Percentiles rank a stretch among this genome's conserved stretches.
These are phyloP conservation scores for Lactarius trivialis DNA, from an alignment of 768 basidiomycete genomes.

Conservation along the genomic window DNA sequence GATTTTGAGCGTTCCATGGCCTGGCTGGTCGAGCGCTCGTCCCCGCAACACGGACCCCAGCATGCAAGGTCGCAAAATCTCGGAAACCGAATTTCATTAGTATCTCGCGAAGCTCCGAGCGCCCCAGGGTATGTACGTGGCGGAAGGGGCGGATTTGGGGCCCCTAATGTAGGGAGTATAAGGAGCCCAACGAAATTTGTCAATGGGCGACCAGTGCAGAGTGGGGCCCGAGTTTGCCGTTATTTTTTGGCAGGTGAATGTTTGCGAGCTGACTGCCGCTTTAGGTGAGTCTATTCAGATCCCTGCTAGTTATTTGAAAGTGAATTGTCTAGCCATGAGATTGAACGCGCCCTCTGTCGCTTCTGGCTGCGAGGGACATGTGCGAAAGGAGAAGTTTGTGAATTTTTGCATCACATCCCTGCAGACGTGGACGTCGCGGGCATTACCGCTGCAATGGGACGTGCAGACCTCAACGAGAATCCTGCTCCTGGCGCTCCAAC, in stretches of 20 bases:
- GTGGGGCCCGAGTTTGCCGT: constrained; percentile 81
- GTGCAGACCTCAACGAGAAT: constrained; percentile 50
- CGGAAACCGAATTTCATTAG: constrained; percentile 61
- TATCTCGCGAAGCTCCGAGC: constrained; percentile 47
- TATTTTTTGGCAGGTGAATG: constrained; percentile 98
- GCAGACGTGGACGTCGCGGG: constrained; percentile 75
- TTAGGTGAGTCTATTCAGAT: constrained; percentile 58
- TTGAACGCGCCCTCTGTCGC: constrained; percentile 88
- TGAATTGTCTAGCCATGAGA: constrained; percentile 63
- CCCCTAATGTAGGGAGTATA: constrained; percentile 22
- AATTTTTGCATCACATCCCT: constrained; percentile 89
- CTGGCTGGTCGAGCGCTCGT: constrained; percentile 76
- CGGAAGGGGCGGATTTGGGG: constrained; percentile 35
- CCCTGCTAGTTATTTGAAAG: constrained; percentile 5
- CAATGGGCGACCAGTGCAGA: constrained; percentile 51
- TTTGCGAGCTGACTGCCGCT: constrained; percentile 91
- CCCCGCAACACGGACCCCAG: constrained; percentile 37
- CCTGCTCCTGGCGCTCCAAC: constrained; percentile 33
- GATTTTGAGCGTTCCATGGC: constrained; percentile 97
- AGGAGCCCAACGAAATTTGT: constrained; percentile 34
- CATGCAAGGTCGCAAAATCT: constrained; percentile 52
- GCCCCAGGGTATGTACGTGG: constrained; percentile 31
- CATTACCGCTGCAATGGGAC: constrained; percentile 59
- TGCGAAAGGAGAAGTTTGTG: constrained; percentile 93
- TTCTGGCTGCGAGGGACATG: constrained; percentile 99